Conservation (phyloP, 2,329 filamentous ascomycete species). For the Sclerotinia sclerotiorum region DNA sequence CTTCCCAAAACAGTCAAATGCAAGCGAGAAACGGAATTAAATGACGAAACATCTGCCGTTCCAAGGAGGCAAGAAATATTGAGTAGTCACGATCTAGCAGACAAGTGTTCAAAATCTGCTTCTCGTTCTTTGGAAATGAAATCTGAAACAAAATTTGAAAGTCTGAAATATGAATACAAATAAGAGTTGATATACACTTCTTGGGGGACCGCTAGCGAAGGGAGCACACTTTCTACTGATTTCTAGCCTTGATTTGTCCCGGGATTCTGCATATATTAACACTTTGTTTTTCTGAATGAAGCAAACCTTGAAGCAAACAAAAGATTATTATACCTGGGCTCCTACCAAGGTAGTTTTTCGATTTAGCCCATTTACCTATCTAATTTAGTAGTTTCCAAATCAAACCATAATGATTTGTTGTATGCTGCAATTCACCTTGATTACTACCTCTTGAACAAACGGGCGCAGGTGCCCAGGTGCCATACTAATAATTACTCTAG, state of each 20-base stretch:
- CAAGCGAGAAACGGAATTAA: not conserved
- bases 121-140: too few species aligned
- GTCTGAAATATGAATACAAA: not conserved
- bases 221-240: not conserved
- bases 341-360: not conserved
- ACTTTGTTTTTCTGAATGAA: not conserved
- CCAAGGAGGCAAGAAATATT: not conserved
- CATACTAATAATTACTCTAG: not conserved
- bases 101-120: not conserved
- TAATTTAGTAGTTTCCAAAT: not conserved
- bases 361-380: not conserved
- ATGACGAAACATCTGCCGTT: not conserved
- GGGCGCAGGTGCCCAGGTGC: not conserved
- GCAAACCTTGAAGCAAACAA: not conserved
- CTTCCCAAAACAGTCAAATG: not conserved
- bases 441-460: not conserved
- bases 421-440: not conserved
- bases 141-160: not conserved
- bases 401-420: too few species aligned
- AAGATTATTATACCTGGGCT: not conserved
- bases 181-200: not conserved
- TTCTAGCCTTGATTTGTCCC: not conserved
- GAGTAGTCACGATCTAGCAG: too few species aligned
- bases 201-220: not conserved
- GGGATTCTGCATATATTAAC: not conserved